phyloP scores from a whole-genome alignment of 1,139 yeast genomes.

The Lodderomyces beijingensis region DNA sequence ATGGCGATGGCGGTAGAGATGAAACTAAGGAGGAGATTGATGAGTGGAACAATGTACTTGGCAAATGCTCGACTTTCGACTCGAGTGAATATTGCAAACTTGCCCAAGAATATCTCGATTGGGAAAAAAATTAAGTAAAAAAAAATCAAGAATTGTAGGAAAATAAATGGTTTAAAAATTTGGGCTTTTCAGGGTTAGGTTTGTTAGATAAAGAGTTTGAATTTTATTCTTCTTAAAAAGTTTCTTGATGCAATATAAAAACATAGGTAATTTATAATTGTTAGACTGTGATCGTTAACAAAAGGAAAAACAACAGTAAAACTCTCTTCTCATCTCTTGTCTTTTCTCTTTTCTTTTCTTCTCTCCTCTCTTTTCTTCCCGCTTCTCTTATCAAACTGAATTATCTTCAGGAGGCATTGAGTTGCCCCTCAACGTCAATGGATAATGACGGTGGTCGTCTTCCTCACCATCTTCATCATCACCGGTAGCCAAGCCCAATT shows the following conservation, averaged over 20 bases:
- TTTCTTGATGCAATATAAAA: too few species aligned
- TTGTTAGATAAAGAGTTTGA: too few species aligned
- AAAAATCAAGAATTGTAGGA: too few species aligned
- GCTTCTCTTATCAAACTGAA: background rate
- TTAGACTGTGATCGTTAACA: too few species aligned
- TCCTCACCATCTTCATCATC: constrained; percentile 36
- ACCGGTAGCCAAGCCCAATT: constrained; percentile 53
- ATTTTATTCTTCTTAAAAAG: too few species aligned
- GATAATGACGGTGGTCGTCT: constrained; percentile 26
- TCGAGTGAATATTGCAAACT: constrained; percentile 6
- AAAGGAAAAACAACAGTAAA: too few species aligned
- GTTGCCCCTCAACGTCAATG: constrained; percentile 44
- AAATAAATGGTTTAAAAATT: too few species aligned
- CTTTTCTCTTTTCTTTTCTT: background rate
- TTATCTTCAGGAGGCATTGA: constrained; percentile 33
- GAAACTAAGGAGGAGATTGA: constrained; percentile 1
- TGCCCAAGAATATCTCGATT: too few species aligned
- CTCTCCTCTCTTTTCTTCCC: background rate
- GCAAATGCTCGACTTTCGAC: constrained; percentile 1
- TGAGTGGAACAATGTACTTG: constrained; percentile 1
- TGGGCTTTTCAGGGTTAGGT: too few species aligned
- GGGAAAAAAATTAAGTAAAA: too few species aligned
- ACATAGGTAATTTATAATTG: too few species aligned
- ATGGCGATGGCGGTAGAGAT: background rate
- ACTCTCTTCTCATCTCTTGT: too few species aligned